Base-by-base conservation (phyloP, 2,329 filamentous ascomycete genomes). In the Rachicladosporium sp. region DNA sequence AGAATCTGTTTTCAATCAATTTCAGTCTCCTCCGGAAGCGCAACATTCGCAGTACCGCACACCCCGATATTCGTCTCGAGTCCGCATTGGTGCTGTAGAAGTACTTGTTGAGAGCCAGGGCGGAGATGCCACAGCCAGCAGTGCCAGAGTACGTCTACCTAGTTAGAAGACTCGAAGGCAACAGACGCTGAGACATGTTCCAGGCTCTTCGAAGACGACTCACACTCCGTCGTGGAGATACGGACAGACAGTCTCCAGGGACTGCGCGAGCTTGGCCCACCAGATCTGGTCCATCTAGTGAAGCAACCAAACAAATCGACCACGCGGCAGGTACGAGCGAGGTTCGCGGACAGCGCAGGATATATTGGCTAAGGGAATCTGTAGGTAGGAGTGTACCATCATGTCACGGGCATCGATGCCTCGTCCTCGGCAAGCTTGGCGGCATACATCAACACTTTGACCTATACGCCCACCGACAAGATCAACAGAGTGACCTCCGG, bases 401-500 rank as follows among this genome's bases (percentile, higher is more conserved):
- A 98, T 78, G 88, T 95, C 52, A 94, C 87, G 31, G 91, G 91
- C 45, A 80, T 95, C 57, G 91, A 98, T 65, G 91, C 91, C 36
- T 98, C 91, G 2, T 96, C 91, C 5, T 96, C 91, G 7, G 91
- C 91, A 43, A 96, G 89, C 65, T 69, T 98, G 43, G 91, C 91
- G 31, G 91, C 91, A 51, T 98, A 98, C 64, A 93, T 98, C 66
- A 98, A 96, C 64, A 96, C 89, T 31, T 72, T 98, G 44, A 95
- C 88, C 34, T 93, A 95, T 65, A 82, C 82, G 48, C 83, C 89
- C 39, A 78, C 81, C 48, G 83, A 89, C 49, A 86, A 84, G 58
- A 71, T 81, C 44, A 76, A 83, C 57, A 96, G 95, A 67, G 91
- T 96, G 42, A 82, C 87, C 6, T 91, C 93, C 48, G 91, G 91